Evolutionary conservation across 2,329 filamentous ascomycete genomes (phyloP).

Genomic region (Ramichloridium luteum): DNA sequence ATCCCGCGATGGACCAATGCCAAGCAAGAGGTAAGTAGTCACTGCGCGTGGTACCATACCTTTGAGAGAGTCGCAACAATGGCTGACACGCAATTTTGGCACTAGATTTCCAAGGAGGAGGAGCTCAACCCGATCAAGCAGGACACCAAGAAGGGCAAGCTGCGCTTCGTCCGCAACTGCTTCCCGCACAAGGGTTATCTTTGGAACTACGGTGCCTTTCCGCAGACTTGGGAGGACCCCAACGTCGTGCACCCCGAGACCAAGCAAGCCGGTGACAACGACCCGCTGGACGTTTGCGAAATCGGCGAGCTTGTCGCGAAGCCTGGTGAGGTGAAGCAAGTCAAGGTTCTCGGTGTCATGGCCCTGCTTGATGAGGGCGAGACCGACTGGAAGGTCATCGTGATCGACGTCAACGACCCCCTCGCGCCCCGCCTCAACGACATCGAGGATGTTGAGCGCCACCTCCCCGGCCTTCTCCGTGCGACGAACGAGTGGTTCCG

Average conservation of each 20-base stretch:
- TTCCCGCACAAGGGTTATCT: constrained; percentile 99
- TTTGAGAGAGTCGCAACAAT: constrained; percentile 1
- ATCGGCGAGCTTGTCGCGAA: constrained; percentile 97
- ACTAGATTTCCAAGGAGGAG: constrained; percentile 90
- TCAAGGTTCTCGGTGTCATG: constrained; percentile 99
- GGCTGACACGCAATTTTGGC: constrained; percentile 6
- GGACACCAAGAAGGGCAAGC: constrained; percentile 99
- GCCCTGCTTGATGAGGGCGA: constrained; percentile 97
- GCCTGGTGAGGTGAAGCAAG: constrained; percentile 95
- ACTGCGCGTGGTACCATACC: neutral
- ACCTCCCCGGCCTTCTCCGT: constrained; percentile 89
- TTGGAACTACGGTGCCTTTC: constrained; percentile 99
- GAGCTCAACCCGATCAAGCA: constrained; percentile 98
- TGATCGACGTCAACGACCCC: constrained; percentile 97
- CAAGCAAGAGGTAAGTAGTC: constrained; percentile 79
- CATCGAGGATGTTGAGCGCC: constrained; percentile 96
- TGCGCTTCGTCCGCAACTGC: constrained; percentile 98
- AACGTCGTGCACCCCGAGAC: constrained; percentile 93
- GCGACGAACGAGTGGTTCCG: constrained; percentile 99
- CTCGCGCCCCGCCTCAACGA: constrained; percentile 94
- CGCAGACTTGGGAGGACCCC: constrained; percentile 98
- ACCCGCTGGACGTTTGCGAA: constrained; percentile 98
- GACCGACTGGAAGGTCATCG: constrained; percentile 99
- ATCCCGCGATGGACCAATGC: constrained; percentile 99
- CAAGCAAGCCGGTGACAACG: constrained; percentile 99